Conservation (phyloP, 1,284 basidiomycete species). For the Chondrostereum purpureum region DNA sequence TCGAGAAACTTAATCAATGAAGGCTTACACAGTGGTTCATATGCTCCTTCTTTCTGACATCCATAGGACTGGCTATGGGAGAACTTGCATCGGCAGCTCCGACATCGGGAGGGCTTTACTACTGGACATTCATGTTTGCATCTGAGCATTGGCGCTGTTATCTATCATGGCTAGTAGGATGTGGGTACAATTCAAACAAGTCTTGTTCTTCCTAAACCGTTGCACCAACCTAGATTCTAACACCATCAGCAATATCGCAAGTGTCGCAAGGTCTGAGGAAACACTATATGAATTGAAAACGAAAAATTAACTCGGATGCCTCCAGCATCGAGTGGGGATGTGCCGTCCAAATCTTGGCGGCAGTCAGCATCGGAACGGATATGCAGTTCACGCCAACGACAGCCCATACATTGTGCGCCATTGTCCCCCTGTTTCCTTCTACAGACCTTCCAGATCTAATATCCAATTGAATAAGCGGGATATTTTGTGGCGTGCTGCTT, state of each 20-base stretch:
- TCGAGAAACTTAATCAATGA: background rate
- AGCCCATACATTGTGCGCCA: slow-evolving; percentile 51
- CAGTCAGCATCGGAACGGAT: slow-evolving; percentile 51
- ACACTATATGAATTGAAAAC: too few relatives aligned
- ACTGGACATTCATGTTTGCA: slow-evolving; percentile 19
- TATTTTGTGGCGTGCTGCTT: slow-evolving; percentile 25
- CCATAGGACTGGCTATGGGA: slow-evolving; percentile 18
- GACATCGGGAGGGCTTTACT: slow-evolving; percentile 19
- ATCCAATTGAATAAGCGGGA: slow-evolving; percentile 22
- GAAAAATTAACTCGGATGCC: too few relatives aligned
- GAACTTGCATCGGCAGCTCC: slow-evolving; percentile 19
- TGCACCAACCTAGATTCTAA: background rate
- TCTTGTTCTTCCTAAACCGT: too few relatives aligned
- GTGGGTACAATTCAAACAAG: too few relatives aligned
- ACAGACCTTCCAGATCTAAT: slow-evolving; percentile 1
- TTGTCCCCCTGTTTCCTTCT: background rate
- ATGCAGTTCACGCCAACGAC: slow-evolving; percentile 45
- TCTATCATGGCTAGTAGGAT: slow-evolving; percentile 19
- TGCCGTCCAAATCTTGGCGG: slow-evolving; percentile 65
- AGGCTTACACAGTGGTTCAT: slow-evolving; percentile 15
- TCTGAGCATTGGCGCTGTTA: slow-evolving; percentile 15
- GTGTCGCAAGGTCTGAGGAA: too few relatives aligned
- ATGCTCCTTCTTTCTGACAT: slow-evolving; percentile 15
- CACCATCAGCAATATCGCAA: background rate
- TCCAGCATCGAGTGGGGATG: slow-evolving; percentile 76